Evolutionary conservation across 352 stramenopile species (phyloP), one percentile per base, ranked within the genome.

Genomic region (Peronospora tabacina): DNA sequence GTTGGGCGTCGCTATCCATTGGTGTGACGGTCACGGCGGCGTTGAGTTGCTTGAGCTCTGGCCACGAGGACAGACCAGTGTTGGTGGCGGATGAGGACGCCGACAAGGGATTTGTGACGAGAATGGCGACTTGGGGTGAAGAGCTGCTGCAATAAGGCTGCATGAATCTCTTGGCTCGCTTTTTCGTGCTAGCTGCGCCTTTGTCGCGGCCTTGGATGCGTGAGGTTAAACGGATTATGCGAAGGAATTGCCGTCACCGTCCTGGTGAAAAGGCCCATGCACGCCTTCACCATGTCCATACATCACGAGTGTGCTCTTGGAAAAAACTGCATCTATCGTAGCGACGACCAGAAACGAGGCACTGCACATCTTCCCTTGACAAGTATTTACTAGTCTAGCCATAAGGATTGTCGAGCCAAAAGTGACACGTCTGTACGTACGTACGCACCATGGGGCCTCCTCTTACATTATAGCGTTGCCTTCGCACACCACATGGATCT

Each of bases 271-370:
- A 61, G 39, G 30, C 36, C 44, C 52, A 55, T 61, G 46, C 28
- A 62, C 34, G 49, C 22, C 24, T 16, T 13, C 3, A 60, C 19
- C 58, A 41, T 42, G 54, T 50, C 45, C 49, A 57, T 64, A 44
- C 43, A 58, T 56, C 49, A 51, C 37, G 32, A 41, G 51, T 20
- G 36, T 36, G 33, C 40, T 32, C 19, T 43, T 32, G 30, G 29
- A 41, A 49, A n/a, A 67, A 61, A 66, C 61, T 70, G 61, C 56
- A 66, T 63, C 55, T 69, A 43, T 64, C 51, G 30, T 24, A 34
- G 34, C 15, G 32, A 42, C n/a, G 38, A 11, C 16, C 35, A 52
- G 17, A 63, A 28, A 50, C 33, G 16, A 38, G 35, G 7, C 44
- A 7, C 10, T 17, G 51, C 51, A 11, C 45, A 66, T 58, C 58